Conservation (phyloP, 352 stramenopile genomes). For the Pythium myriotylum region DNA sequence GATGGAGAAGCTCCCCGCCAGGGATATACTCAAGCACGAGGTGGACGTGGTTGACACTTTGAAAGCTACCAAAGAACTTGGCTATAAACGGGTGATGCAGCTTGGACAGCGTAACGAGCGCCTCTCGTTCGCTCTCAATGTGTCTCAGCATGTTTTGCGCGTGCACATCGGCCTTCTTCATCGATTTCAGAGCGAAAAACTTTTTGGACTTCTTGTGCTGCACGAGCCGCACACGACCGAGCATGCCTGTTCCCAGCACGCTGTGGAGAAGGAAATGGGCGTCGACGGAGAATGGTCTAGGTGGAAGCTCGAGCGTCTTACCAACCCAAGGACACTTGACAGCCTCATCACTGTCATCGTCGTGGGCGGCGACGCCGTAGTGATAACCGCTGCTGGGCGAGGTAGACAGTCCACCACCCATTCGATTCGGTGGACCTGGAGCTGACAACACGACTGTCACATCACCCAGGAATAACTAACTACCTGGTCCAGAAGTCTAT, state of each 20-base stretch:
- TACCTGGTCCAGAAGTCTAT: slow-evolving; percentile 1
- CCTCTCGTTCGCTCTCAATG: slow-evolving; percentile 56
- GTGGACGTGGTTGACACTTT: slow-evolving; percentile 59
- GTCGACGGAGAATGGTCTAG: slow-evolving; percentile 55
- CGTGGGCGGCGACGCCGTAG: slow-evolving; percentile 14
- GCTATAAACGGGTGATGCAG: slow-evolving; percentile 52
- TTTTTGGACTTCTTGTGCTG: slow-evolving; percentile 60
- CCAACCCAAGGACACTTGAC: slow-evolving; percentile 45
- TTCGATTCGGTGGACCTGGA: slow-evolving; percentile 1
- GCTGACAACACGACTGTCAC: too few species aligned
- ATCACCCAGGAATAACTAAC: background rate
- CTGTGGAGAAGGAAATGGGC: slow-evolving; percentile 60
- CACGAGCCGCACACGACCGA: slow-evolving; percentile 65
- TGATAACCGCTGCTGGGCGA: slow-evolving; percentile 4
- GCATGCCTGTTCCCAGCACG: slow-evolving; percentile 72
- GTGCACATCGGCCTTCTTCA: slow-evolving; percentile 67
- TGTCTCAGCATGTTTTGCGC: slow-evolving; percentile 59
- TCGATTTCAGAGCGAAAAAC: slow-evolving; percentile 78
- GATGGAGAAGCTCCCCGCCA: slow-evolving; percentile 68
- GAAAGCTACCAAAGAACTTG: slow-evolving; percentile 65
- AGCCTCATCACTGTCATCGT: background rate
- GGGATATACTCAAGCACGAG: slow-evolving; percentile 73
- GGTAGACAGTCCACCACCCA: slow-evolving; percentile 24
- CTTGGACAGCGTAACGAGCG: slow-evolving; percentile 42
- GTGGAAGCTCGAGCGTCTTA: slow-evolving; percentile 50